Evolutionary conservation across 2,329 filamentous ascomycete species (phyloP), one percentile per base, ranked within the genome.

Genomic region (Cryphonectria radicalis): DNA sequence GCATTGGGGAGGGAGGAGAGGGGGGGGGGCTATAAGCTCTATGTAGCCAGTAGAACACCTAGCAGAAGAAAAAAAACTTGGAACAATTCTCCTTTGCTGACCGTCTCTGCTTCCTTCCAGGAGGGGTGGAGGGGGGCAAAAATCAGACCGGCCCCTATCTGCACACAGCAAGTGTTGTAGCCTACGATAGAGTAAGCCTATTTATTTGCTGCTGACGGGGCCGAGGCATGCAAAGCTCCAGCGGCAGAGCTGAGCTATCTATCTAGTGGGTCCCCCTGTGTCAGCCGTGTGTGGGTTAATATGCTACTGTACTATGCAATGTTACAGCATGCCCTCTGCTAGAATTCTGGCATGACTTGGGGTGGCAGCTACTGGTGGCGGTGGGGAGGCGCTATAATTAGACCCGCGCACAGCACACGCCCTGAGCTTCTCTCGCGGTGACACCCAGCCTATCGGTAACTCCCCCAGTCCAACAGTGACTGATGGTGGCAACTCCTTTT

Each of bases 301-400:
- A 7, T 22, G 43, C 43, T 50, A 50, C 43, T 50, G 6, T 50
- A 50, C 17, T 22, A 22, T 50, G 17, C 17, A 19, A 50, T 50
- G 43, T 50, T 19, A 3, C 17, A 50, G 43, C 17, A 2, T 50
- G 43, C 43, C 43, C 43, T 50, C 43, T 22, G 17, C 6, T 13
- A 40, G 10, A 40, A 40, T 40, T 40, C 37, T 19, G 19, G 17
- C 5, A 50, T 4, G 43, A 19, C 43, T 50, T 17, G 7, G 5
- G 46, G 17, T n/a, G 22, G 46, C 10, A 40, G 37, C 32, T 32
- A 32, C 10, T n/a, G 43, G 22, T 10, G 46, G 46, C n/a, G 55
- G 53, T 57, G 55, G 55, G 55, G 28, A 57, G 53, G 11, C 25
- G 14, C 55, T 59, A 59, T 35, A 59, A 32, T 59, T 59, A 59